phyloP scores from a whole-genome alignment of 1,284 basidiomycete genomes.

The Wallemia hederae region DNA sequence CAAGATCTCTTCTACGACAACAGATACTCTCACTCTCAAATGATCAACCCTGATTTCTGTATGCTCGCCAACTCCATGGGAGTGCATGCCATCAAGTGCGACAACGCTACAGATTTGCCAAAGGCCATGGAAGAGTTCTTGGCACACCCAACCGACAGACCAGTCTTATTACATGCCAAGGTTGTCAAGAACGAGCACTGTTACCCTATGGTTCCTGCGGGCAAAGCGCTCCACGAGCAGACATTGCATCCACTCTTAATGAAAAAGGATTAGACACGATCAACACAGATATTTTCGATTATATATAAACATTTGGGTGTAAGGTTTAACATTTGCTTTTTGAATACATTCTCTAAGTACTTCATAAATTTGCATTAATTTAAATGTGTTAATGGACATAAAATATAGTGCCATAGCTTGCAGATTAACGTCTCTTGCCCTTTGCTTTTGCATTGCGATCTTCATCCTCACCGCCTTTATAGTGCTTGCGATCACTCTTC shows the following conservation, averaged over 20 bases:
- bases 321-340: not conserved
- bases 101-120: conserved; percentile 42
- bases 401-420: no score
- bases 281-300: not conserved
- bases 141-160: conserved; percentile 62
- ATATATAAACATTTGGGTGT: not conserved
- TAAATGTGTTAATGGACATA: no score
- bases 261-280: not conserved
- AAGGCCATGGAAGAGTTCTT: conserved; percentile 96
- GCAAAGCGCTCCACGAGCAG: conserved; percentile 72
- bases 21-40: conserved; percentile 74
- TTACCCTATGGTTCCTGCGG: conserved; percentile 65
- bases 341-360: not conserved
- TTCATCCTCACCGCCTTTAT: not conserved
- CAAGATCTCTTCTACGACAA: conserved; percentile 78
- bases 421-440: not conserved
- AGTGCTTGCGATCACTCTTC: not conserved
- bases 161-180: conserved; percentile 67
- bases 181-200: conserved; percentile 74
- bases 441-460: not conserved
- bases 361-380: not conserved
- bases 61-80: conserved; percentile 66
- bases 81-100: conserved; percentile 60
- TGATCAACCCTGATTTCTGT: conserved; percentile 85
- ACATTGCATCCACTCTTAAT: conserved; percentile 15